phyloP scores from a whole-genome alignment of 495 filamentous ascomycete species.

The Penicillium antarcticum region DNA sequence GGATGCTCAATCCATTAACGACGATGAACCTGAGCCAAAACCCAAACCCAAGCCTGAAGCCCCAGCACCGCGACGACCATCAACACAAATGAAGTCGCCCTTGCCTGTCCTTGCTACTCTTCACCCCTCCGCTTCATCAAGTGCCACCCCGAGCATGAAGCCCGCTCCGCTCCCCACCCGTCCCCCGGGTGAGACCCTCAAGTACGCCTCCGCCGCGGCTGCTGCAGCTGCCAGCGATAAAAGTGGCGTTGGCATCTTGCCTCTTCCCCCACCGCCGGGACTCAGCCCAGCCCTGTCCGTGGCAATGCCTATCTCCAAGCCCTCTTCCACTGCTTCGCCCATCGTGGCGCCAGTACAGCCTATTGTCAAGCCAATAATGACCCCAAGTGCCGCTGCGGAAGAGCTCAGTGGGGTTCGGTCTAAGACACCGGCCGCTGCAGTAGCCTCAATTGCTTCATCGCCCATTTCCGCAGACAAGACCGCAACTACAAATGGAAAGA shows the following conservation, averaged over 20 bases:
- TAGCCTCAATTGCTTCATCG: constrained; percentile 12
- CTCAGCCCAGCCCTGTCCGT: constrained; percentile 44
- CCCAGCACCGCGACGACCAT: constrained; percentile 66
- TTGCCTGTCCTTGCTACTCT: constrained; percentile 86
- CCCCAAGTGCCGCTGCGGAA: constrained; percentile 34
- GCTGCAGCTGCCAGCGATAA: constrained; percentile 93
- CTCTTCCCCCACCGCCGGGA: constrained; percentile 84
- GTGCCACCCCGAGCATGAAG: constrained; percentile 75
- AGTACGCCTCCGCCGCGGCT: constrained; percentile 94
- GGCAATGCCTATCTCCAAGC: constrained; percentile 41
- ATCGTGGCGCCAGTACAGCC: constrained; percentile 53
- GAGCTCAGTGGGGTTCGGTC: constrained; percentile 33
- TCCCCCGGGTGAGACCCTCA: constrained; percentile 82
- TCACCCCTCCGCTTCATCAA: constrained; percentile 48
- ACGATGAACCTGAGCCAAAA: constrained; percentile 69
- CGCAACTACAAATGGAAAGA: constrained; percentile 31
- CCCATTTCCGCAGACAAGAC: constrained; percentile 22
- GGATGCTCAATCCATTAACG: constrained; percentile 89
- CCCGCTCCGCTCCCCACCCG: constrained; percentile 83
- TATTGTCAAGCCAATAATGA: constrained; percentile 32
- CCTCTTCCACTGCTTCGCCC: constrained; percentile 52
- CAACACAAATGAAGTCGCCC: constrained; percentile 89
- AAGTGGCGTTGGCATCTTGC: constrained; percentile 81
- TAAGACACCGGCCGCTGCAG: constrained; percentile 41
- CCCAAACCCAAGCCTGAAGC: constrained; percentile 46